Base-by-base conservation (phyloP, 345 rosid species). In the Euclidium syriacum region DNA sequence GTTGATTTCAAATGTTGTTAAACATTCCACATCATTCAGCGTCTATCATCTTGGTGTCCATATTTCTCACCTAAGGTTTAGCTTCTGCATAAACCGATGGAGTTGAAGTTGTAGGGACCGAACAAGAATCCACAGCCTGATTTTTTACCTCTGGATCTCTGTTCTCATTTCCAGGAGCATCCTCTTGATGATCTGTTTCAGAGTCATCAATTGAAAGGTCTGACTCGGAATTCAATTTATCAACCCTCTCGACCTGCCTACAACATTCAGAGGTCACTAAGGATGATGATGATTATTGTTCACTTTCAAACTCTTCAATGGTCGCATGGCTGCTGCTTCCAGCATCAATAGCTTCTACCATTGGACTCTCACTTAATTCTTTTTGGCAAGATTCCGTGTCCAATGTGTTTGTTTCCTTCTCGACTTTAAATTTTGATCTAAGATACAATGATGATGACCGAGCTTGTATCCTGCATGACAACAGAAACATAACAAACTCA, bases 401-500 rank as follows among this genome's bases (percentile, higher is more conserved):
- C 39, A 42, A 30, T 25, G 67, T 59, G 10, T 59, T 72, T 52
- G 58, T 52, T 52, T 52, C 55, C 64, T 62, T 63, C 64, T 73
- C 82, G 26, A 74, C 68, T 29, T 46, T 30, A 44, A 56, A 59
- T 69, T 81, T 77, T 58, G 72, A 66, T 61, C 76, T 61, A 48
- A 84, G 75, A 72, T 74, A 72, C 1, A 7, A 29, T 44, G 58
- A 59, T 20, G 90, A 73, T 36, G 85, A 70, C 8, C 87, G 65
- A 20, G 80, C 82, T 64, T 79, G 79, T 74, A 79, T 57, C 80
- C 97, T 90, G 73, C 56, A 54, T 11, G 20, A 40, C 34, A 26
- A 6, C 57, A 51, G 3, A 34, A 26, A 43, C 40, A 34, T 47
- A 43, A 16, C 14, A 51, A 23, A 34, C 29, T 34, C 19, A 42